Conservation (phyloP, 176 grass and related monocot genomes). For the Alloteropsis semialata region DNA sequence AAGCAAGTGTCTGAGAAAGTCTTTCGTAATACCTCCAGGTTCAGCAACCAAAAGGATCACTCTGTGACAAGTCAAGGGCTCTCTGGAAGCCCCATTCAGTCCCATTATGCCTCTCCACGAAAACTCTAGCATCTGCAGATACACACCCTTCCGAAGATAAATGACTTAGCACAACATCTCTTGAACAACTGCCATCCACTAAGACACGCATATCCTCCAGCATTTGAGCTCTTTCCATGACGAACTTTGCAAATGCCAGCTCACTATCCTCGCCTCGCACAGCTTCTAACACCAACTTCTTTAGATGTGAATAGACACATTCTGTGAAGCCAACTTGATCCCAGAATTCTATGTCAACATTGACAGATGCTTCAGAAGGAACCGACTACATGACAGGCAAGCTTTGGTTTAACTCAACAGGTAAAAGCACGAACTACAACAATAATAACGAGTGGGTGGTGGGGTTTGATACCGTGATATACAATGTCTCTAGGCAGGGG, state of each 20-base stretch:
- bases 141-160: slow-evolving; percentile 40
- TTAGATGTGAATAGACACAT: slow-evolving; percentile 47
- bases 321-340: slow-evolving; percentile 49
- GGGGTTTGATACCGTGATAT: slow-evolving; percentile 35
- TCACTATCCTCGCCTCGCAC: slow-evolving; percentile 35
- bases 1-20: neutral
- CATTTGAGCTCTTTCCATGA: slow-evolving; percentile 55
- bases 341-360: slow-evolving; percentile 36
- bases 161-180: slow-evolving; percentile 31
- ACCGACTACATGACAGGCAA: slow-evolving; percentile 38
- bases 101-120: slow-evolving; percentile 15
- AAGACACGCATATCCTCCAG: slow-evolving; percentile 45
- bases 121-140: slow-evolving; percentile 39
- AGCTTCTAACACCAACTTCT: slow-evolving; percentile 43
- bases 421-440: neutral
- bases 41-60: slow-evolving; percentile 42
- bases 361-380: slow-evolving; percentile 23
- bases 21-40: slow-evolving; percentile 18
- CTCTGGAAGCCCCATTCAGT: slow-evolving; percentile 29
- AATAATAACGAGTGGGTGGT: neutral
- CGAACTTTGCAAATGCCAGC: slow-evolving; percentile 40
- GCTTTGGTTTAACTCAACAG: neutral
- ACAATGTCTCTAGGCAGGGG: slow-evolving; percentile 50
- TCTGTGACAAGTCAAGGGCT: slow-evolving; percentile 17
- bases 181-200: slow-evolving; percentile 33